Percentiles rank a stretch among this genome's conserved stretches.
Evolutionary conservation across 495 filamentous ascomycete species (phyloP).

Genomic region (Aspergillus affinis): DNA sequence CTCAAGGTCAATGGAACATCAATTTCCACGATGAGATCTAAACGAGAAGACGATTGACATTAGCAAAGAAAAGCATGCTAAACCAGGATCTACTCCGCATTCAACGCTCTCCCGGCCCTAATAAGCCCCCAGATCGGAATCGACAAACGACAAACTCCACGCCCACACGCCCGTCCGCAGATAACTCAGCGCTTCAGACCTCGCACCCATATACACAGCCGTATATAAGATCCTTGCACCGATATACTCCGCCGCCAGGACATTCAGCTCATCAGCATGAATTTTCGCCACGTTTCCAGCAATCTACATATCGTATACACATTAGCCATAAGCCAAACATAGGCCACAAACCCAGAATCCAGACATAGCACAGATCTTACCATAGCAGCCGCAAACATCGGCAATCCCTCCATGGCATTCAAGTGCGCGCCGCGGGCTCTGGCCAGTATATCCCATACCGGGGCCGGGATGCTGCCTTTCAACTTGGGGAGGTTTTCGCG

Average conservation of each 20-base stretch:
- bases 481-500: conserved; percentile 29
- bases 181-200: conserved; percentile 24
- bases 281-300: conserved; percentile 29
- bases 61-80: too few relatives aligned
- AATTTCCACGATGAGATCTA: too few relatives aligned
- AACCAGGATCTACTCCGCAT: not conserved
- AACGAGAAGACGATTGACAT: too few relatives aligned
- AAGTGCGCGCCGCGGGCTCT: conserved; percentile 27
- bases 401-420: conserved; percentile 31
- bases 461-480: conserved; percentile 21
- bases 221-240: conserved; percentile 25
- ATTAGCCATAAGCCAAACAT: not conserved
- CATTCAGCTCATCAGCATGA: conserved; percentile 24
- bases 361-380: conserved; percentile 8
- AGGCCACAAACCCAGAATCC: not conserved
- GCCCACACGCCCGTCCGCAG: conserved; percentile 29
- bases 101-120: conserved; percentile 21
- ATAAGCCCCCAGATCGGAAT: conserved; percentile 25
- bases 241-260: conserved; percentile 25
- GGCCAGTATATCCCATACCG: conserved; percentile 28
- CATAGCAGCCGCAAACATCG: conserved; percentile 32
- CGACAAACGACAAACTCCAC: conserved; percentile 28
- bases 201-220: conserved; percentile 25
- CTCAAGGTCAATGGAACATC: too few relatives aligned
- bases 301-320: conserved; percentile 12